Evolutionary conservation across 2,329 filamentous ascomycete species (phyloP), one percentile per base, ranked within the genome.

Genomic region (Pochonia chlamydosporia): DNA sequence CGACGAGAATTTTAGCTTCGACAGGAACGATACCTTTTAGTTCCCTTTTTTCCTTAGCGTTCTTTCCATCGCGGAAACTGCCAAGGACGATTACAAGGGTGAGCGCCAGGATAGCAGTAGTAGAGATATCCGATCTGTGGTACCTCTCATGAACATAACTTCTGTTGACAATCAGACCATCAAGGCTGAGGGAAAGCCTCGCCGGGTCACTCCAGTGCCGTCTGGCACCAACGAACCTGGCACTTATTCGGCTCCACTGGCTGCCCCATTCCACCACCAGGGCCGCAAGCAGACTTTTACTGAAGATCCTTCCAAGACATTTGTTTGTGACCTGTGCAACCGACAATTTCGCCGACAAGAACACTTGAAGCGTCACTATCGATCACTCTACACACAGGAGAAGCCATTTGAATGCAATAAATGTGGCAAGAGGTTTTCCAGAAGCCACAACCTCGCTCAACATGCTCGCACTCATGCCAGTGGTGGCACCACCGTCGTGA

Each of bases 361-460:
- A 70, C 93, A 99, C 64, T 82, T 99, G 51, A 99, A 99, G 83
- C 88, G 93, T 53, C 93, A 99, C 76, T 96, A 96, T 77, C 85
- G 93, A 58, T 97, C 93, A 49, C 89, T 99, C 40, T 93, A 99
- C 77, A 99, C 93, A 1, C 86, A 95, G 63, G 93, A 97, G 66
- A 99, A 97, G 83, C 93, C 93, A 5, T 99, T 97, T 61, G 89
- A 95, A 73, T 99, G 93, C 77, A 81, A 84, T 56, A 92, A 99
- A 73, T 99, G 93, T 63, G 92, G 93, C 59, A 99, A 99, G 85
- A 96, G 95, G 76, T 99, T 97, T 74, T 97, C 92, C 18, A 86
- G 93, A 60, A 95, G 89, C 59, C 93, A 99, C 72, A 99, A 99
- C 75, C 81, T 99, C 14, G 88, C 90, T 21, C 93, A 99, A 72